A percentile compares a stretch with the other conserved stretches of the same genome.
Conservation (phyloP, 805 yeast species). For the Tetrapisispora taiwanensis region DNA sequence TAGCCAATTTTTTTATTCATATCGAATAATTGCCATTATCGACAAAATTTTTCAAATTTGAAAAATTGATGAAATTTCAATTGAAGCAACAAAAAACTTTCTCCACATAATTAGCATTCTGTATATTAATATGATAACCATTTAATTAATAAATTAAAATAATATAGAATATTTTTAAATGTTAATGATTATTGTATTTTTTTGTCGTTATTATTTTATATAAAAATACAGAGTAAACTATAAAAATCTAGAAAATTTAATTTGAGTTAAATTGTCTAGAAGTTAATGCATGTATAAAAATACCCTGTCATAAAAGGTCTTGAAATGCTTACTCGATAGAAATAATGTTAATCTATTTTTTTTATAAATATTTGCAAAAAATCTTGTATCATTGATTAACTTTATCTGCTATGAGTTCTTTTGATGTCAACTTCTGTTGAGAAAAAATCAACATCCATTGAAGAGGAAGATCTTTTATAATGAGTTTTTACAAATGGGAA, state of each 20-base stretch:
- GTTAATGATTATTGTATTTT: not conserved
- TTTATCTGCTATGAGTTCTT: constrained; percentile 5
- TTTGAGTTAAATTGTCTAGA: not conserved
- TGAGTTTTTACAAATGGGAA: constrained; percentile 10
- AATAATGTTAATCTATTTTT: no score
- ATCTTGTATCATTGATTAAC: not conserved
- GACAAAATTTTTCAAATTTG: no score
- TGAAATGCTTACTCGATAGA: not conserved
- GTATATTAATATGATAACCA: no score
- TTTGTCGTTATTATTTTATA: not conserved
- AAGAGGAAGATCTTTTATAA: constrained; percentile 20
- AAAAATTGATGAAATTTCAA: no score
- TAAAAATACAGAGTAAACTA: not conserved
- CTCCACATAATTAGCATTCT: no score
- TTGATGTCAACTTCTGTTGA: constrained; percentile 12
- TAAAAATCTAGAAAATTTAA: not conserved
- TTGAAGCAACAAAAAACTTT: no score
- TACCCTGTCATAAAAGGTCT: not conserved
- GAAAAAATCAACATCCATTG: constrained; percentile 20
- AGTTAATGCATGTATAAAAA: not conserved
- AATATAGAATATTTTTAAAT: no score
- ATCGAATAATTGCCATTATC: no score
- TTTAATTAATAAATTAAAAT: no score
- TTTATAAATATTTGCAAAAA: no score
- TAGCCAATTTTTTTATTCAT: no score